Evolutionary conservation across 2,329 filamentous ascomycete genomes (phyloP).

Genomic region (Sporothrix sp.): DNA sequence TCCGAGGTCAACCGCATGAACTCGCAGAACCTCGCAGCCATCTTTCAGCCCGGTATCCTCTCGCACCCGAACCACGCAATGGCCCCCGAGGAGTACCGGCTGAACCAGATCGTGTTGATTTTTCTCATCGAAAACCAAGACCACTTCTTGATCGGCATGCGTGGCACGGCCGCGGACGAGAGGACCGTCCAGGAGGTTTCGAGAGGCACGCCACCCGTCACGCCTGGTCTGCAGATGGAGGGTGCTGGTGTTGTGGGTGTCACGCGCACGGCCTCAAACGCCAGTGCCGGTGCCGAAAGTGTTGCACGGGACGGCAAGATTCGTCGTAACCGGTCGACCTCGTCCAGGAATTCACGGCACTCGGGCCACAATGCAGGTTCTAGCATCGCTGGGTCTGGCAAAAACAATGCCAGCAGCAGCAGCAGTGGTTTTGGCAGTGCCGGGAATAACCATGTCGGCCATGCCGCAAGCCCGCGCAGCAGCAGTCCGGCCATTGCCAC

Average conservation of each 20-base stretch:
- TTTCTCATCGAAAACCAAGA: constrained; percentile 98
- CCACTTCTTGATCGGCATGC: constrained; percentile 97
- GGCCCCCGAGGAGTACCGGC: constrained; percentile 83
- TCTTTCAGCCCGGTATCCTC: constrained; percentile 93
- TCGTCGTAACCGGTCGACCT: constrained; percentile 82
- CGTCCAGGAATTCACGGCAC: constrained; percentile 73
- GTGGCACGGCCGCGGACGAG: constrained; percentile 94
- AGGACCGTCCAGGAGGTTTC: constrained; percentile 54
- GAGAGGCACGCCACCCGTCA: constrained; percentile 55
- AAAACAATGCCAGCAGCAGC: not conserved
- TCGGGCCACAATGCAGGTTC: constrained; percentile 64
- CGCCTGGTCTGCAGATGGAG: constrained; percentile 33
- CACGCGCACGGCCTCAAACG: constrained; percentile 71
- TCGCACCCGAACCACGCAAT: constrained; percentile 93
- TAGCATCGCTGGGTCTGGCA: constrained; percentile 38
- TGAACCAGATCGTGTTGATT: constrained; percentile 94
- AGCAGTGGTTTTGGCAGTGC: not conserved
- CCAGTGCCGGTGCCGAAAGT: constrained; percentile 81
- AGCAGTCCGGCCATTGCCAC: constrained; percentile 47
- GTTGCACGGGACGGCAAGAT: constrained; percentile 70
- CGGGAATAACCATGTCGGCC: constrained; percentile 31
- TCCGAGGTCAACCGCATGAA: constrained; percentile 97
- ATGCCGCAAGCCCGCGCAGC: constrained; percentile 58
- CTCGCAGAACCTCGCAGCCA: constrained; percentile 82
- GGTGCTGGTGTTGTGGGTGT: constrained; percentile 43